phyloP scores from a whole-genome alignment of 257 asterid genomes.

The Schizonepeta tenuifolia region DNA sequence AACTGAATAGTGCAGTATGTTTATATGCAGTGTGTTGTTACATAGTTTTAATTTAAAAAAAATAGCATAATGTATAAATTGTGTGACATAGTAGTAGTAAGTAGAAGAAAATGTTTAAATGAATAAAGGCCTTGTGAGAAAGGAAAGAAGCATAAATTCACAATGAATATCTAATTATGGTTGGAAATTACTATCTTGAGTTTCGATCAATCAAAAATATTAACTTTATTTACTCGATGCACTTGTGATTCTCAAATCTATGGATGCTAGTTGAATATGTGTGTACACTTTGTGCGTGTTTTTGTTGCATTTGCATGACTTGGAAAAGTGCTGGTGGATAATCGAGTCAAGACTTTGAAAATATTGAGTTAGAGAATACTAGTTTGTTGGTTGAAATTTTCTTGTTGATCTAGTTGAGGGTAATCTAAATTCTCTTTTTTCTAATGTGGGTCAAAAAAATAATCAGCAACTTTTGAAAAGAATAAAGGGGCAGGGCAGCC shows the following conservation, averaged over 20 bases:
- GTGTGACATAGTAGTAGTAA: constrained; percentile 32
- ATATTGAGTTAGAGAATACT: background rate
- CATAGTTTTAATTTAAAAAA: background rate
- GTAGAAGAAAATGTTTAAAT: constrained; percentile 7
- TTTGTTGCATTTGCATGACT: background rate
- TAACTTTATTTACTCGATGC: no score
- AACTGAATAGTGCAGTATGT: constrained; percentile 7
- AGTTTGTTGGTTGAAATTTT: background rate
- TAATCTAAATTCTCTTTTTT: background rate
- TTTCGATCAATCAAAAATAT: no score
- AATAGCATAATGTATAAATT: constrained; percentile 8
- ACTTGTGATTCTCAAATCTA: background rate
- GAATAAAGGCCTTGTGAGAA: constrained; percentile 26
- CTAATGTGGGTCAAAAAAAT: constrained; percentile 4
- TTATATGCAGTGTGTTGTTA: constrained; percentile 15
- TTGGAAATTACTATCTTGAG: no score
- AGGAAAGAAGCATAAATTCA: background rate
- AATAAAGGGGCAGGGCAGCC: constrained; percentile 43
- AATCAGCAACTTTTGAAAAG: constrained; percentile 39
- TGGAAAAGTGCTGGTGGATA: constrained; percentile 22
- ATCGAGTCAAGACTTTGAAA: constrained; percentile 9
- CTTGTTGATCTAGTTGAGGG: background rate
- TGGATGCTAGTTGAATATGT: background rate
- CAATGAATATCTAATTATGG: background rate
- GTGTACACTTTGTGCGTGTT: background rate